These are phyloP conservation scores for Schizophyllum amplum DNA, from an alignment of 1,284 basidiomycete genomes.

Conservation along the genomic window DNA sequence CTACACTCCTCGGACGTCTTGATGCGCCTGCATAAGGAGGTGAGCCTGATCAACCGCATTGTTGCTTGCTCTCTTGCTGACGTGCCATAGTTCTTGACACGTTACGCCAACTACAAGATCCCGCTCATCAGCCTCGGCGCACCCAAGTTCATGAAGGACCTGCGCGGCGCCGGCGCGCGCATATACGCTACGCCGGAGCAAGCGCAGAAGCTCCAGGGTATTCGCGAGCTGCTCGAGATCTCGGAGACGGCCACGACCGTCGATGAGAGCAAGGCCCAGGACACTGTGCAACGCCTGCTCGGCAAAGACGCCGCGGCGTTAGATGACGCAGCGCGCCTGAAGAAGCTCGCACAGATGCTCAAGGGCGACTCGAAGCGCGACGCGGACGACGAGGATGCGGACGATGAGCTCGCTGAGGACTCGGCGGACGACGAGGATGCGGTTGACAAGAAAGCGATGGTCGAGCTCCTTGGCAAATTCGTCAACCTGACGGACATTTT, in stretches of 20 bases:
- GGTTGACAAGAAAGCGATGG: slow-evolving; percentile 19
- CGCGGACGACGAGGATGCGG: slow-evolving; percentile 11
- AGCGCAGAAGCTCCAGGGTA: slow-evolving; percentile 23
- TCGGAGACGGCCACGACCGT: slow-evolving; percentile 18
- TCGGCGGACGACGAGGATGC: slow-evolving; percentile 14
- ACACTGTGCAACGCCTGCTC: slow-evolving; percentile 17
- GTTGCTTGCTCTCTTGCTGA: not conserved
- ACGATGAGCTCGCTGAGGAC: slow-evolving; percentile 9
- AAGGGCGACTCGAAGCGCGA: slow-evolving; percentile 2
- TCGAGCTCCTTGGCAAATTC: slow-evolving; percentile 49
- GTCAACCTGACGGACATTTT: slow-evolving; percentile 72
- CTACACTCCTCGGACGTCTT: slow-evolving; percentile 88
- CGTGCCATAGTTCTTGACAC: slow-evolving; percentile 63
- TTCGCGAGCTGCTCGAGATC: slow-evolving; percentile 24
- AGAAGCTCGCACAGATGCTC: not conserved
- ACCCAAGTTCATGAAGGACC: slow-evolving; percentile 27
- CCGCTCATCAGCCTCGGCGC: slow-evolving; percentile 49
- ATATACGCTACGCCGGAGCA: slow-evolving; percentile 33
- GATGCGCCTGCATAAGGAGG: slow-evolving; percentile 49
- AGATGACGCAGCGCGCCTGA: not conserved
- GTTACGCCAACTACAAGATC: slow-evolving; percentile 72
- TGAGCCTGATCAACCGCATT: slow-evolving; percentile 20
- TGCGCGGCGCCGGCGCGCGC: slow-evolving; percentile 33
- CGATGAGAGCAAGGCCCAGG: slow-evolving; percentile 16
- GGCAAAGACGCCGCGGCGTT: slow-evolving; percentile 12